phyloP scores from a whole-genome alignment of 805 yeast species.

The Candida lessepsii region DNA sequence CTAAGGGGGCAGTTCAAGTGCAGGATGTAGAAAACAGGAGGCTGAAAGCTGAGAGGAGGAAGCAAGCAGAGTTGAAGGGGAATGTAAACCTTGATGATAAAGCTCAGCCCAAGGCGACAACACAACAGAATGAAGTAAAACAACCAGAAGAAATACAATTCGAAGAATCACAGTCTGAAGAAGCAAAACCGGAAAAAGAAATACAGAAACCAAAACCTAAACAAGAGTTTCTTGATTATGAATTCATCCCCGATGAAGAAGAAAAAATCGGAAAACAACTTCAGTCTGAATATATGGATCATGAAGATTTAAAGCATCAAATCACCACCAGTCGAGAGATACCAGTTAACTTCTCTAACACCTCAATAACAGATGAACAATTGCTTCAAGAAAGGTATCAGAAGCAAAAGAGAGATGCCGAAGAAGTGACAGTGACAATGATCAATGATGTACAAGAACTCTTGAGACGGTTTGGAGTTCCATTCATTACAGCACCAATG shows the following conservation, averaged over 20 bases:
- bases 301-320: conserved; percentile 53
- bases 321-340: conserved; percentile 22
- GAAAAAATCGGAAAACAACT: conserved; percentile 61
- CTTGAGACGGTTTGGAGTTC: conserved; percentile 85
- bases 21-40: too few species aligned
- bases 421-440: conserved; percentile 86
- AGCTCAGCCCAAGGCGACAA: not conserved
- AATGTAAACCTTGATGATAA: too few species aligned
- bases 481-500: conserved; percentile 94
- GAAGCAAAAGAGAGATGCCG: conserved; percentile 81
- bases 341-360: conserved; percentile 18
- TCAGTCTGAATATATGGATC: conserved; percentile 69
- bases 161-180: not conserved
- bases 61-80: too few species aligned
- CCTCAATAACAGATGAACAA: conserved; percentile 45
- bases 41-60: too few species aligned
- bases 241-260: conserved; percentile 77
- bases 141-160: not conserved
- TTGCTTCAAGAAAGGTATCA: conserved; percentile 58
- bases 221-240: conserved; percentile 48
- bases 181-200: not conserved
- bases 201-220: conserved; percentile 12
- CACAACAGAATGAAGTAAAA: too few species aligned
- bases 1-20: too few species aligned
- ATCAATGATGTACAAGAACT: conserved; percentile 87